A percentile compares a stretch with the other conserved stretches of the same genome.
Evolutionary conservation across 2,329 filamentous ascomycete genomes (phyloP).

Genomic region (Aspergillus eucalypticola): DNA sequence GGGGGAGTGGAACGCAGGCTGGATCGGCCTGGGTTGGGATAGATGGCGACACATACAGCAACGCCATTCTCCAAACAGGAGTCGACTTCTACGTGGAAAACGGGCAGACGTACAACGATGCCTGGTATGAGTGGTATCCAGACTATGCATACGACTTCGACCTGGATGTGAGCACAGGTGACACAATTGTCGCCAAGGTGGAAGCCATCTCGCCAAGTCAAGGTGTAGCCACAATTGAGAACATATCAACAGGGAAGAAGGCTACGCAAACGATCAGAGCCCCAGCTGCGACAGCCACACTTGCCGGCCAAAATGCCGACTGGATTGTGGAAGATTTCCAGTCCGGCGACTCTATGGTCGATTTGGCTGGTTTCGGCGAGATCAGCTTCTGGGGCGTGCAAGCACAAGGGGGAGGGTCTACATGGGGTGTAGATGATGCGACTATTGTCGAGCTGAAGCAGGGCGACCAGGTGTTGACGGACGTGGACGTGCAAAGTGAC

Average conservation of each 20-base stretch:
- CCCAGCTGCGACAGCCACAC: conserved; percentile 40
- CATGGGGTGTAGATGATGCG: conserved; percentile 38
- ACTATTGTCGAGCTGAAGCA: conserved; percentile 52
- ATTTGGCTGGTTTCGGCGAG: conserved; percentile 51
- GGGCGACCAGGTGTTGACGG: conserved; percentile 37
- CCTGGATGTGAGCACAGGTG: conserved; percentile 48
- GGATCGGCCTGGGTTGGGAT: conserved; percentile 63
- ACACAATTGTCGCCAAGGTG: conserved; percentile 47
- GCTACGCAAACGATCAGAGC: conserved; percentile 55
- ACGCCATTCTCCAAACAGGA: conserved; percentile 59
- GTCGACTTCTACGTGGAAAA: conserved; percentile 56
- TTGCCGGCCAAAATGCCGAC: conserved; percentile 61
- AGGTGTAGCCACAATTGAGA: conserved; percentile 53
- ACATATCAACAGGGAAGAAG: conserved; percentile 53
- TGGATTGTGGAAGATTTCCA: conserved; percentile 64
- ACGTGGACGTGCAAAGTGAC: conserved; percentile 28
- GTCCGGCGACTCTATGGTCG: conserved; percentile 40
- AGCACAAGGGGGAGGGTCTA: conserved; percentile 24
- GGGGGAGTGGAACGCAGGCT: conserved; percentile 44
- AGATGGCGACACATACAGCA: conserved; percentile 59
- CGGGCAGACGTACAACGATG: conserved; percentile 48
- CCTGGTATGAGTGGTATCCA: conserved; percentile 65
- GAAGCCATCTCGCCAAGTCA: conserved; percentile 40
- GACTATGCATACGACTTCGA: conserved; percentile 57
- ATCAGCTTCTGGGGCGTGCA: conserved; percentile 42